These are phyloP conservation scores for Exophiala oligosperma DNA, from an alignment of 2,329 filamentous ascomycete genomes.

Conservation along the genomic window DNA sequence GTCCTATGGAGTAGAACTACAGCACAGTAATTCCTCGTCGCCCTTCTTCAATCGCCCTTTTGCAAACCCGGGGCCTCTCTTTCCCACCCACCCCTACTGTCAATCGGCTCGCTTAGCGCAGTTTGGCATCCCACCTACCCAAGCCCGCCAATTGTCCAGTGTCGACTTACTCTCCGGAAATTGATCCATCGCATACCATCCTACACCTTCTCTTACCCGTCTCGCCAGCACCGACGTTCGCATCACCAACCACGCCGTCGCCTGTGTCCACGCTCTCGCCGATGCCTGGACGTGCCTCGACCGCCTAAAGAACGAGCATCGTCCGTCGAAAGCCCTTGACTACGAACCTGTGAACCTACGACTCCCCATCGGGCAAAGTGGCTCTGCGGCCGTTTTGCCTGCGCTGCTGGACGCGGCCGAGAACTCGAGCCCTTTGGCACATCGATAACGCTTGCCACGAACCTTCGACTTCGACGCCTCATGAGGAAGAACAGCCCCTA, in stretches of 20 bases:
- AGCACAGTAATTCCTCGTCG: background rate
- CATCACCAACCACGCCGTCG: background rate
- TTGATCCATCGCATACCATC: constrained; percentile 18
- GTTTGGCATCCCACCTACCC: constrained; percentile 8
- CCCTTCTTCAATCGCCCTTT: background rate
- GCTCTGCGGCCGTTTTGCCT: constrained; percentile 28
- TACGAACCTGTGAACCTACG: too few species aligned
- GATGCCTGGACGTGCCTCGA: background rate
- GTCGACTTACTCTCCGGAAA: constrained; percentile 7
- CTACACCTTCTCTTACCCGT: background rate
- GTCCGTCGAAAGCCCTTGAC: too few species aligned
- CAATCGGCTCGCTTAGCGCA: constrained; percentile 7
- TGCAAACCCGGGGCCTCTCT: background rate
- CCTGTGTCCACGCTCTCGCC: background rate
- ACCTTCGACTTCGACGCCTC: constrained; percentile 5
- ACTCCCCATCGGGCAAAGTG: constrained; percentile 15
- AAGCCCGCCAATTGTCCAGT: constrained; percentile 7
- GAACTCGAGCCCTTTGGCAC: constrained; percentile 19
- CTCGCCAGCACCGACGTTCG: background rate
- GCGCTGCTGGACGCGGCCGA: constrained; percentile 25
- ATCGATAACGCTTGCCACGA: constrained; percentile 16
- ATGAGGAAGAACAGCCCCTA: constrained; percentile 24
- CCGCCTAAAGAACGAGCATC: too few species aligned
- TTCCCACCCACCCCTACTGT: constrained; percentile 2
- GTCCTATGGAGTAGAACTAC: too few species aligned